Conservation (phyloP, 176 grass and related monocot species). For the Raddia distichophylla region DNA sequence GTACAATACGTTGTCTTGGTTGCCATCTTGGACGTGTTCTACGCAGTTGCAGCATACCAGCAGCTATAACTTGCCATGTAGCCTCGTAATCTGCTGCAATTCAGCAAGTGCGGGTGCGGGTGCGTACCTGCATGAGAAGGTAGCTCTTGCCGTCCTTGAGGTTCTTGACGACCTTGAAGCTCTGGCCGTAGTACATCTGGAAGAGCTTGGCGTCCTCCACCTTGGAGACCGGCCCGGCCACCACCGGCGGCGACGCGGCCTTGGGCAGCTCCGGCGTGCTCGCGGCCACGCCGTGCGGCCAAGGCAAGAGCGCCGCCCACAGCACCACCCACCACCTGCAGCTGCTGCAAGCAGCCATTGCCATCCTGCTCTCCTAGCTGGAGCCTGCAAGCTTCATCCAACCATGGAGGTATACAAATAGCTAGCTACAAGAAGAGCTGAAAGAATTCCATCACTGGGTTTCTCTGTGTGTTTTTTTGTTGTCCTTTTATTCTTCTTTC, state of each 20-base stretch:
- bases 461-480: neutral
- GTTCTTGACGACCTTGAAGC: conserved; percentile 96
- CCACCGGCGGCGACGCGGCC: conserved; percentile 38
- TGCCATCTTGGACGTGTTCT: conserved; percentile 91
- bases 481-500: neutral
- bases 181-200: conserved; percentile 90
- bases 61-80: too few relatives aligned
- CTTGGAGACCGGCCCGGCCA: conserved; percentile 58
- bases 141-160: conserved; percentile 84
- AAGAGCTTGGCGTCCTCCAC: conserved; percentile 71
- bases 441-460: too few relatives aligned
- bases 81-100: too few relatives aligned
- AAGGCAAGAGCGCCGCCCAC: neutral
- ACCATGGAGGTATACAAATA: too few relatives aligned
- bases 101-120: neutral
- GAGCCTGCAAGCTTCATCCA: too few relatives aligned
- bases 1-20: conserved; percentile 83
- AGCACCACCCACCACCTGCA: conserved; percentile 15
- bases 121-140: conserved; percentile 74
- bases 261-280: conserved; percentile 23
- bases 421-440: too few relatives aligned
- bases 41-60: neutral
- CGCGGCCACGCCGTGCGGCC: neutral
- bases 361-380: too few relatives aligned
- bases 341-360: conserved; percentile 42